Conservation (phyloP, 129 eudicot genomes). For the Pseudognaphalium luteoalbum region DNA sequence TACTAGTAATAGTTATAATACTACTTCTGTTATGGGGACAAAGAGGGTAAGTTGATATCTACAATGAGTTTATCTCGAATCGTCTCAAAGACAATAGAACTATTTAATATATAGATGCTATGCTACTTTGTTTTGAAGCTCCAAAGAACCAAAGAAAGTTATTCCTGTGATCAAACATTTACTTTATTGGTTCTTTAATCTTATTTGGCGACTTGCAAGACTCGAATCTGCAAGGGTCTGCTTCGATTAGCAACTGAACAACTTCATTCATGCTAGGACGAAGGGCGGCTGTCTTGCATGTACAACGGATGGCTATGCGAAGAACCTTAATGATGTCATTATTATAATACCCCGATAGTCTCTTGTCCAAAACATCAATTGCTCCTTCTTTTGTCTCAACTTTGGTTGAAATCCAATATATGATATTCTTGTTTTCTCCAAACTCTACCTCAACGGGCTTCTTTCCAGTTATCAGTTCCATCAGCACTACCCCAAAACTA, state of each 20-base stretch:
- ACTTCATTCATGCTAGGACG: conserved; percentile 86
- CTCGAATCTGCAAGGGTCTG: conserved; percentile 74
- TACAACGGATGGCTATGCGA: conserved; percentile 77
- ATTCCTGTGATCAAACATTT: conserved; percentile 26
- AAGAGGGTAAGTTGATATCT: conserved; percentile 32
- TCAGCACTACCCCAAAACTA: conserved; percentile 86
- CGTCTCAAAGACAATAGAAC: conserved; percentile 20
- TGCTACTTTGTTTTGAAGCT: conserved; percentile 31
- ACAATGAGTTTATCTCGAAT: conserved; percentile 34
- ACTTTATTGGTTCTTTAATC: conserved; percentile 47
- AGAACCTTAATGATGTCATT: conserved; percentile 81
- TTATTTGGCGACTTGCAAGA: conserved; percentile 59
- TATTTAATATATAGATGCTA: conserved; percentile 32
- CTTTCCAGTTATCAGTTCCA: conserved; percentile 90
- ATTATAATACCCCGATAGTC: conserved; percentile 47
- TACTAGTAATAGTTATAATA: conserved; percentile 9
- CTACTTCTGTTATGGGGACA: conserved; percentile 23
- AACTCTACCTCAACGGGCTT: conserved; percentile 90
- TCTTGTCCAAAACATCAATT: conserved; percentile 61
- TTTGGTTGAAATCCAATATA: conserved; percentile 78
- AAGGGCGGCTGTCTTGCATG: conserved; percentile 47
- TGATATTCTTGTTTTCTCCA: conserved; percentile 89
- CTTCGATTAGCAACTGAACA: conserved; percentile 73
- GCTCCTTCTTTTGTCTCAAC: conserved; percentile 89
- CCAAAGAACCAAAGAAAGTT: conserved; percentile 15